Conservation (phyloP, 2,329 filamentous ascomycete species). For the Lasiodiplodia gonubiensis region DNA sequence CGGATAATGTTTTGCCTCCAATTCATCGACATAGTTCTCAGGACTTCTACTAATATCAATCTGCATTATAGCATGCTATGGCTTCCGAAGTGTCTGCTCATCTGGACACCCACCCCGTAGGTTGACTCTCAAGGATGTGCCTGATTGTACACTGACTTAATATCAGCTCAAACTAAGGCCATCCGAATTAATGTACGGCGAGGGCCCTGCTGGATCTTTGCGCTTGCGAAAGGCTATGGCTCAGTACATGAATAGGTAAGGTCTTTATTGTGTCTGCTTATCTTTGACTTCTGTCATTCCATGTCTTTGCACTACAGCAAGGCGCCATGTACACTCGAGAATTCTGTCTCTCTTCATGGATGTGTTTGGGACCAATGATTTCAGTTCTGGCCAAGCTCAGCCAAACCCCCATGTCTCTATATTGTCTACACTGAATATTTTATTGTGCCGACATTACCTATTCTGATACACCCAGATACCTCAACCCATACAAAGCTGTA, state of each 20-base stretch:
- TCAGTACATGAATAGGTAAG: slow-evolving; percentile 47
- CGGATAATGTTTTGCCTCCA: slow-evolving; percentile 36
- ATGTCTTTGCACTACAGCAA: too few species aligned
- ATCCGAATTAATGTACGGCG: slow-evolving; percentile 49
- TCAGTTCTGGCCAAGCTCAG: too few species aligned
- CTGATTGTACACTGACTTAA: background rate
- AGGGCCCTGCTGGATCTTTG: slow-evolving; percentile 45
- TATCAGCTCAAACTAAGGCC: slow-evolving; percentile 38
- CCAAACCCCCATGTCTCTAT: too few species aligned
- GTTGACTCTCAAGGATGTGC: background rate
- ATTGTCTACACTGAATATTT: too few species aligned
- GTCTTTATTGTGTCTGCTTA: background rate
- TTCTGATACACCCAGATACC: slow-evolving; percentile 35
- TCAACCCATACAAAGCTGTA: slow-evolving; percentile 46
- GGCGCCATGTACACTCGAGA: background rate
- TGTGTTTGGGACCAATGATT: too few species aligned
- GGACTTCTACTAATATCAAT: background rate
- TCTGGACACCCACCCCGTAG: slow-evolving; percentile 45
- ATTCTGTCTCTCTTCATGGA: background rate
- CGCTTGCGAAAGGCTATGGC: slow-evolving; percentile 50
- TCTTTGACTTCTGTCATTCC: background rate
- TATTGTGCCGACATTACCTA: background rate
- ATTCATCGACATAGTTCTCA: background rate
- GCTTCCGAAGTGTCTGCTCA: slow-evolving; percentile 47
- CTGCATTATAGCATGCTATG: slow-evolving; percentile 42